Conservation (phyloP, 176 grass and related monocot genomes). For the Tuctoria greenei region DNA sequence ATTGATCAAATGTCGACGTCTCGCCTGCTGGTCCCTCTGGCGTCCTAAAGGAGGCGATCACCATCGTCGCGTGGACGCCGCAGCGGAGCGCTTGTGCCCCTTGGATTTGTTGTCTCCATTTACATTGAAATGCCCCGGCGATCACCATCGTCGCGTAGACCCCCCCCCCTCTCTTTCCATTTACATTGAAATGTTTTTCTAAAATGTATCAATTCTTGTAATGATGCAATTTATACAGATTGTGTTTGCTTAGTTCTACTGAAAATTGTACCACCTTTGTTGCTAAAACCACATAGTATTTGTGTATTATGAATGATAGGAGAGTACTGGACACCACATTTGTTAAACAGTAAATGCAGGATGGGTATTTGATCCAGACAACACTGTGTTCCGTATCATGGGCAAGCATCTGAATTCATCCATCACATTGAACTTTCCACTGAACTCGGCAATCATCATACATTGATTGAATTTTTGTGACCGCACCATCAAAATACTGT, state of each 20-base stretch:
- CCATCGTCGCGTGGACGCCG: no score
- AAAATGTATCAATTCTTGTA: slow-evolving; percentile 9
- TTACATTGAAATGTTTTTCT: slow-evolving; percentile 9
- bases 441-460: neutral
- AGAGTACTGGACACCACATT: neutral
- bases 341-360: slow-evolving; percentile 5
- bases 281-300: neutral
- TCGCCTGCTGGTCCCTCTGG: no score
- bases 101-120: no score
- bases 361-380: neutral
- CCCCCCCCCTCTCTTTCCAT: neutral
- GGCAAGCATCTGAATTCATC: neutral
- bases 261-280: neutral
- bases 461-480: neutral
- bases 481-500: neutral
- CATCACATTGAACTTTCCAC: neutral
- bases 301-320: slow-evolving; percentile 3
- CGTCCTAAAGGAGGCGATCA: no score
- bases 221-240: slow-evolving; percentile 9
- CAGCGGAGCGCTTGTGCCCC: no score
- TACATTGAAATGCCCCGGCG: no score
- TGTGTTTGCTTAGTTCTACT: neutral
- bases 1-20: no score
- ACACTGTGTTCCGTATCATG: neutral
- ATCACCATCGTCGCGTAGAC: no score